Percentiles rank a stretch among this genome's conserved stretches.
These are phyloP conservation scores for Boeremia exigua DNA, from an alignment of 2,329 filamentous ascomycete genomes.

Conservation along the genomic window DNA sequence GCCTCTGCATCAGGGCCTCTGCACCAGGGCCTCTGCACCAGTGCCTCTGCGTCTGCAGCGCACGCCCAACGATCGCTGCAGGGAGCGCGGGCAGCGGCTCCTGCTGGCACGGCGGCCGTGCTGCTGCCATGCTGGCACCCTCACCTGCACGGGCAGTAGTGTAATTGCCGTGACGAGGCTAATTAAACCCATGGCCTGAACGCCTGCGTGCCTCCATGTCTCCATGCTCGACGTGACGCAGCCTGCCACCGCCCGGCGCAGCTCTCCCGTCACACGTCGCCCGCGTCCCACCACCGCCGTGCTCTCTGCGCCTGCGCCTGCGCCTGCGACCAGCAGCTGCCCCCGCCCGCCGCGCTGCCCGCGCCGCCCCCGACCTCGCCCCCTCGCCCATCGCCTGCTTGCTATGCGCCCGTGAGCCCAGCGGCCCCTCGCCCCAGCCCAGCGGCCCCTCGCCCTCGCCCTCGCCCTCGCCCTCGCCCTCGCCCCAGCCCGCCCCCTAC, in stretches of 20 bases:
- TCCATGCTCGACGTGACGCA: conserved; percentile 19
- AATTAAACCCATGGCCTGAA: conserved; percentile 20
- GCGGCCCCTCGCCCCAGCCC: too few relatives aligned
- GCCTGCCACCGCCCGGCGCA: conserved; percentile 7
- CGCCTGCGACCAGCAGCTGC: too few relatives aligned
- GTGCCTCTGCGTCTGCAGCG: too few relatives aligned
- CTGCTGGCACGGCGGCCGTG: neutral
- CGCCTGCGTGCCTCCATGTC: too few relatives aligned
- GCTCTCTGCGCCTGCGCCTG: too few relatives aligned
- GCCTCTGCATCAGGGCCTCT: too few relatives aligned
- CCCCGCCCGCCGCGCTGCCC: too few relatives aligned
- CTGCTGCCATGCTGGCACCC: conserved; percentile 1
- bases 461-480: too few relatives aligned
- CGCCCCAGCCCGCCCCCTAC: neutral
- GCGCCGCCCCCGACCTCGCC: too few relatives aligned
- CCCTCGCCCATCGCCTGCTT: too few relatives aligned
- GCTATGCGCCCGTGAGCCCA: conserved; percentile 34
- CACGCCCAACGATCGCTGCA: conserved; percentile 15
- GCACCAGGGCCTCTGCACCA: too few relatives aligned
- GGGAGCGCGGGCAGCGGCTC: conserved; percentile 13
- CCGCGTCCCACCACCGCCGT: neutral
- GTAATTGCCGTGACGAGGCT: conserved; percentile 19
- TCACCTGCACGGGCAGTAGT: neutral
- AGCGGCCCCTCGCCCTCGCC: too few relatives aligned
- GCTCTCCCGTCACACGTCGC: conserved; percentile 12